Evolutionary conservation across 495 filamentous ascomycete genomes (phyloP).

Genomic region (Staphylotrichum longicolle): DNA sequence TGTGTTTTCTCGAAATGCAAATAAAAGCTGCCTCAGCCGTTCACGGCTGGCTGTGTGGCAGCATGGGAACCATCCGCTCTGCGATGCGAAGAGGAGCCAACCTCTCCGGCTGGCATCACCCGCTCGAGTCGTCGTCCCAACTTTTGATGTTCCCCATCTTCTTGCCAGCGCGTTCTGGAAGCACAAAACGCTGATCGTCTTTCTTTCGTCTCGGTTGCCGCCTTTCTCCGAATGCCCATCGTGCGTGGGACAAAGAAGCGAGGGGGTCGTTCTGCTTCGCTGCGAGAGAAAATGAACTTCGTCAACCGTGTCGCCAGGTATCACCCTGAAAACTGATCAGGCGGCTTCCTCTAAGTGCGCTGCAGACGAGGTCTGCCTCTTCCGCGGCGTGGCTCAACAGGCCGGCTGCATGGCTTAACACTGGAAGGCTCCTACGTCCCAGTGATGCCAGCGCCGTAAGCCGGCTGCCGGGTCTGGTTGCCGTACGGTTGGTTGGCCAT

Average conservation of each 20-base stretch:
- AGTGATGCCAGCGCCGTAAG: slow-evolving; percentile 43
- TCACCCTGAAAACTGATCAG: slow-evolving; percentile 41
- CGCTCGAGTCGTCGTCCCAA: neutral
- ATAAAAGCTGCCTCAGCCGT: slow-evolving; percentile 6
- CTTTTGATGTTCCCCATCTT: neutral
- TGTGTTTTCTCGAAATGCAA: slow-evolving; percentile 26
- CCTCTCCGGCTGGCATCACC: neutral
- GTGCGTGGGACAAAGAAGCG: slow-evolving; percentile 8
- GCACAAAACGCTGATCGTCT: slow-evolving; percentile 16
- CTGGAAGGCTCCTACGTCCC: slow-evolving; percentile 28
- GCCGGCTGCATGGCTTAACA: slow-evolving; percentile 15
- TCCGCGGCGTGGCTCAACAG: slow-evolving; percentile 13
- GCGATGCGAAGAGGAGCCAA: neutral
- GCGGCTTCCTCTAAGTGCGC: slow-evolving; percentile 13
- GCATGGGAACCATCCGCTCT: neutral
- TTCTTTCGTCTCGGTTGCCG: slow-evolving; percentile 24
- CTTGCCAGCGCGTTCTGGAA: neutral
- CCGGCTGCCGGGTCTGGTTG: slow-evolving; percentile 37
- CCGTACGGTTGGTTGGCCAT: slow-evolving; percentile 29
- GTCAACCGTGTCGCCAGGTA: slow-evolving; percentile 35
- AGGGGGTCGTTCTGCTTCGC: neutral
- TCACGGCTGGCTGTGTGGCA: neutral
- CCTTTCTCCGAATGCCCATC: slow-evolving; percentile 6
- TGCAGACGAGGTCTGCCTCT: slow-evolving; percentile 12
- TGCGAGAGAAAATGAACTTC: slow-evolving; percentile 8